Base-by-base conservation (phyloP, 345 rosid genomes). In the Fremontodendron californicum region DNA sequence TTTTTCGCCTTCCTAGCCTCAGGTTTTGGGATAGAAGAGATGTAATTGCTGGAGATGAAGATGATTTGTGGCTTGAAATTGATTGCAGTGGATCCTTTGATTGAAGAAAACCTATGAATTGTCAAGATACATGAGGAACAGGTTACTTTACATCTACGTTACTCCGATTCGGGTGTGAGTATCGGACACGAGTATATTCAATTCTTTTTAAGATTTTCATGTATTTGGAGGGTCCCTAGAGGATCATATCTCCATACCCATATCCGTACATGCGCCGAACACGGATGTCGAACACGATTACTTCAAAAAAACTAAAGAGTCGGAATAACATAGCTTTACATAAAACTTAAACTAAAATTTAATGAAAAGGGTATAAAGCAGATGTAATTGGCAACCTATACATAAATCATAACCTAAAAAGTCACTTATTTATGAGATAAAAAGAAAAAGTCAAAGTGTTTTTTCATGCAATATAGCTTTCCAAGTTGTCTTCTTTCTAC, bases 31-130 rank as follows among this genome's bases (percentile, higher is more conserved):
- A 75, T 23, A 94, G 74, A 74, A 91, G 82, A 9, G 88, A 83
- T 16, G 87, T 39, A 45, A 86, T 77, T 0, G 84, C 78, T 12
- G 85, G 86, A 10, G 85, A 48, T 9, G 86, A 39, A 46, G 84
- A 69, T 39, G 80, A 77, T 75, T 84, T 88, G 31, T 58, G 81
- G 73, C 78, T 58, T 8, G 94, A 83, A 69, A 87, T 72, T 1
- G 89, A 78, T 58, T 79, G 62, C 63, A 88, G 80, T 12, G 88
- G 84, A 81, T 89, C 94, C 88, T 88, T 93, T 40, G 94, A 84
- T 66, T 76, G 92, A 37, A 93, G 86, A 80, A 92, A 87, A 63
- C 94, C 98, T 95, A 75, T 61, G 69, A 46, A 46, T 72, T 48
- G 9, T 19, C 76, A 81, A 72, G 61, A 76, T 76, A 71, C 67